Conservation (phyloP, 306 rosid species). For the Quercus gilva region DNA sequence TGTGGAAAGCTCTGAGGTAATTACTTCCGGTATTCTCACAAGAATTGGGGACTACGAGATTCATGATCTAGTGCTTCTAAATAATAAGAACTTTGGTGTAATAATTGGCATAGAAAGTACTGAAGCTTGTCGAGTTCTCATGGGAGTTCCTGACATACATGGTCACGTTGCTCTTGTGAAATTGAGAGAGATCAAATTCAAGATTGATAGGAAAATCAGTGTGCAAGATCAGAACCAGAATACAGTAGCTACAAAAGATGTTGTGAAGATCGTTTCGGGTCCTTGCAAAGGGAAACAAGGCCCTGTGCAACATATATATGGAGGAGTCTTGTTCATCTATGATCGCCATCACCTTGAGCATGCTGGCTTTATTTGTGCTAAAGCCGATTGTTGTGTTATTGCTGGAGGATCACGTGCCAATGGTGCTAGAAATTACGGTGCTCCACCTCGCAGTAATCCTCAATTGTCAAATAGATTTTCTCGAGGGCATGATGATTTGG, state of each 20-base stretch:
- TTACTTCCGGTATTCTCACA: constrained; percentile 64
- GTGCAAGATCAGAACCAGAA: constrained; percentile 80
- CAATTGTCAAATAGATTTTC: constrained; percentile 71
- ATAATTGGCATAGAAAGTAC: constrained; percentile 81
- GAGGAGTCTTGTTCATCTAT: constrained; percentile 75
- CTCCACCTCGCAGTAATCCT: constrained; percentile 63
- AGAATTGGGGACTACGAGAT: constrained; percentile 94
- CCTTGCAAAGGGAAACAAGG: constrained; percentile 96
- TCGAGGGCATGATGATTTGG: constrained; percentile 81
- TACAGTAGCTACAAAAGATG: constrained; percentile 74
- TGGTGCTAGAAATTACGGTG: constrained; percentile 62
- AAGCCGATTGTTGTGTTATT: constrained; percentile 79
- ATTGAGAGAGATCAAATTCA: constrained; percentile 86
- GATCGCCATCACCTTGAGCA: constrained; percentile 99
- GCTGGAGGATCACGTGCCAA: constrained; percentile 92
- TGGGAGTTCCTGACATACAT: constrained; percentile 87
- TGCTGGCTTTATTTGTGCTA: constrained; percentile 92
- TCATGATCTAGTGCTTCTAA: constrained; percentile 90
- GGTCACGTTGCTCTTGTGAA: constrained; percentile 72
- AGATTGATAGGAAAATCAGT: constrained; percentile 76
- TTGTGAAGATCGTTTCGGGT: constrained; percentile 89
- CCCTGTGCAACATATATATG: constrained; percentile 93
- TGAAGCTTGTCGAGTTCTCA: constrained; percentile 71
- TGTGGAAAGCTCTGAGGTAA: constrained; percentile 98
- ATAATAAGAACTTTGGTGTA: constrained; percentile 87